Evolutionary conservation across 2,329 filamentous ascomycete species (phyloP).

Genomic region (Fusarium napiforme): DNA sequence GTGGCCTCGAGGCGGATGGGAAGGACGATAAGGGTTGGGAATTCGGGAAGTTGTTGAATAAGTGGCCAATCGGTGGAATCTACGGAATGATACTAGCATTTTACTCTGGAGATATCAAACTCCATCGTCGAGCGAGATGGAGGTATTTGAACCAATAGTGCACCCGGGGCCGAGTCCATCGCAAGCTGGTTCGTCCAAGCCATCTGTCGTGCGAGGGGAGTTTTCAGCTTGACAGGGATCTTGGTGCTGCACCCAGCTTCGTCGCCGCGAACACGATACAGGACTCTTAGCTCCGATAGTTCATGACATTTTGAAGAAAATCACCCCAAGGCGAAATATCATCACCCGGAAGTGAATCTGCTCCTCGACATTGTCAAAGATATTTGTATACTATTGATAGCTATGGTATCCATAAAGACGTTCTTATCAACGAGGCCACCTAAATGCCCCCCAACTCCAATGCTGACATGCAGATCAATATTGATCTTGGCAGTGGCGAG

Average conservation of each 20-base stretch:
- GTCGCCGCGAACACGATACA: too few species aligned
- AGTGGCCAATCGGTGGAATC: slow-evolving; percentile 36
- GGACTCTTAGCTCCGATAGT: too few species aligned
- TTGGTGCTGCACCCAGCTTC: neutral
- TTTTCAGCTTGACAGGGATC: too few species aligned
- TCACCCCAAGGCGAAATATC: too few species aligned
- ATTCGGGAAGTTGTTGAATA: neutral
- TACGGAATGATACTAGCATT: slow-evolving; percentile 39
- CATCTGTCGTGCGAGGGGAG: too few species aligned
- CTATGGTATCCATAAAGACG: neutral
- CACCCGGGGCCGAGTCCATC: too few species aligned
- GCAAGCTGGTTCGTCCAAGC: too few species aligned
- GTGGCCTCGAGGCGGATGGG: slow-evolving; percentile 49
- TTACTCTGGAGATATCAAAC: slow-evolving; percentile 30
- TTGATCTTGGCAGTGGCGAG: neutral
- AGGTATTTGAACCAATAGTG: neutral
- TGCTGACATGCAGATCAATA: neutral
- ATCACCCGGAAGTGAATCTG: too few species aligned
- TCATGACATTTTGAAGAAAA: too few species aligned
- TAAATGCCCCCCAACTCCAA: neutral
- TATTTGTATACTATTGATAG: neutral
- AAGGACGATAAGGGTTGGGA: neutral
- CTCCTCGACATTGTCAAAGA: too few species aligned
- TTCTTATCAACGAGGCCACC: rapidly evolving
- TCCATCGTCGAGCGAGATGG: slow-evolving; percentile 27